Evolutionary conservation across 2,329 filamentous ascomycete genomes (phyloP).

Genomic region (Purpureocillium takamizusanense): DNA sequence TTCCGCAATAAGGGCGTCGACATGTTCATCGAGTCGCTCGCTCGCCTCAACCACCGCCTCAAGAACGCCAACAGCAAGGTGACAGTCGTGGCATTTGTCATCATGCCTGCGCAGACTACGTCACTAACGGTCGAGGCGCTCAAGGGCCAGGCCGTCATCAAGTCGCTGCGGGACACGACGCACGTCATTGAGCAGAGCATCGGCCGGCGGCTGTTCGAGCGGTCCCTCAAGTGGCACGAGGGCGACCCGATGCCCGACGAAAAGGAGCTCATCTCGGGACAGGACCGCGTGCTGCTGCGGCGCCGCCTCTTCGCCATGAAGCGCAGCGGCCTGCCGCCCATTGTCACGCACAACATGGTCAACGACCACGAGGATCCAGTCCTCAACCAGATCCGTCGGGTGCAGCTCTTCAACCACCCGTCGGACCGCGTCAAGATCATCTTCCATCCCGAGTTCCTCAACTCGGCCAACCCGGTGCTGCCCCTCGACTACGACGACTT

Average conservation of each 20-base stretch:
- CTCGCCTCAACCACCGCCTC: slow-evolving; percentile 86
- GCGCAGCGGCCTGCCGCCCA: slow-evolving; percentile 77
- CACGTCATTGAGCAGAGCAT: slow-evolving; percentile 89
- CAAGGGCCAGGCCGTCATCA: slow-evolving; percentile 95
- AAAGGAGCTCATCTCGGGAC: slow-evolving; percentile 86
- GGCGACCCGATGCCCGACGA: slow-evolving; percentile 90
- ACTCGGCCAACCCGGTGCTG: slow-evolving; percentile 88
- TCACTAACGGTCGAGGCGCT: slow-evolving; percentile 92
- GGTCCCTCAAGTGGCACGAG: slow-evolving; percentile 90
- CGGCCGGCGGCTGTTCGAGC: slow-evolving; percentile 88
- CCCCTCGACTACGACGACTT: slow-evolving; percentile 98
- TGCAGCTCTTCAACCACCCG: slow-evolving; percentile 94
- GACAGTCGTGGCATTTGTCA: slow-evolving; percentile 94
- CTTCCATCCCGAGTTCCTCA: slow-evolving; percentile 97
- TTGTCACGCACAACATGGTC: slow-evolving; percentile 98
- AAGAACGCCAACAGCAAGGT: slow-evolving; percentile 80
- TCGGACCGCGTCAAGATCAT: slow-evolving; percentile 93
- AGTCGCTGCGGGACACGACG: slow-evolving; percentile 86
- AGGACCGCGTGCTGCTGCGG: slow-evolving; percentile 87
- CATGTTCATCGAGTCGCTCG: slow-evolving; percentile 98
- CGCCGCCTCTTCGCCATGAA: slow-evolving; percentile 96
- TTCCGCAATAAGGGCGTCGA: slow-evolving; percentile 98
- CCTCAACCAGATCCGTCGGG: slow-evolving; percentile 88
- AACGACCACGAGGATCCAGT: slow-evolving; percentile 92
- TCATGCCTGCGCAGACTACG: slow-evolving; percentile 95